Evolutionary conservation across 192 early-diverging fungal genomes (phyloP).

Genomic region (Jimgerdemannia lactiflua): DNA sequence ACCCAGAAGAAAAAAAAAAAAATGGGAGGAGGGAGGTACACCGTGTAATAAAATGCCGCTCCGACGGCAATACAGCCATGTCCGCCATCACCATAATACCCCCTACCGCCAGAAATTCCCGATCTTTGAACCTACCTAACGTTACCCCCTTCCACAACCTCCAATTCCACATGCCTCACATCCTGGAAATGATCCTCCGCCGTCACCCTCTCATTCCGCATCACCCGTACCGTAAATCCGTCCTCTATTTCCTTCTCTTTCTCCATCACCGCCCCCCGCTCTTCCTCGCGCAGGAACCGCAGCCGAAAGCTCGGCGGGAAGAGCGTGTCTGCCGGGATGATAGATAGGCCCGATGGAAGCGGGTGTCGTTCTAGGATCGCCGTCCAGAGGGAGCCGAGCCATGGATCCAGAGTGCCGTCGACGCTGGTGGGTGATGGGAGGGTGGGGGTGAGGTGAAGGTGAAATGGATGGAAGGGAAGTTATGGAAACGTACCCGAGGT

Average conservation of each 20-base stretch:
- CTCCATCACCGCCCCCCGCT: background rate
- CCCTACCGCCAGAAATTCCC: background rate
- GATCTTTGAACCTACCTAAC: constrained; percentile 8
- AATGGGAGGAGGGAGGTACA: background rate
- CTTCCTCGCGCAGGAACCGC: background rate
- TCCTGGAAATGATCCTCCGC: constrained; percentile 85
- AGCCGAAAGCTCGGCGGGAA: constrained; percentile 22
- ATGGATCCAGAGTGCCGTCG: constrained; percentile 89
- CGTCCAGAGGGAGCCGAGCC: constrained; percentile 78
- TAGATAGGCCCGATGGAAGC: constrained; percentile 43
- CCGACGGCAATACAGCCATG: background rate
- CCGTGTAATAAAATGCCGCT: background rate
- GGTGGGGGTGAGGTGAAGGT: background rate
- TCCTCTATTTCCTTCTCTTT: background rate
- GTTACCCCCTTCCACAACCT: constrained; percentile 21
- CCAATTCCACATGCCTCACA: constrained; percentile 80
- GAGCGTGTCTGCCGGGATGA: constrained; percentile 52
- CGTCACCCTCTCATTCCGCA: constrained; percentile 70
- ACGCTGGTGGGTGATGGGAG: constrained; percentile 31
- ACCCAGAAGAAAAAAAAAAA: background rate
- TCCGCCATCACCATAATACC: background rate
- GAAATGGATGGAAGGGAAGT: background rate
- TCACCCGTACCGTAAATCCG: constrained; percentile 29
- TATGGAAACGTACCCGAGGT: constrained; percentile 61
- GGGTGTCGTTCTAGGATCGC: constrained; percentile 60